Conservation (phyloP, 192 early-diverging fungal genomes). For the Martensiomyces pterosporus region DNA sequence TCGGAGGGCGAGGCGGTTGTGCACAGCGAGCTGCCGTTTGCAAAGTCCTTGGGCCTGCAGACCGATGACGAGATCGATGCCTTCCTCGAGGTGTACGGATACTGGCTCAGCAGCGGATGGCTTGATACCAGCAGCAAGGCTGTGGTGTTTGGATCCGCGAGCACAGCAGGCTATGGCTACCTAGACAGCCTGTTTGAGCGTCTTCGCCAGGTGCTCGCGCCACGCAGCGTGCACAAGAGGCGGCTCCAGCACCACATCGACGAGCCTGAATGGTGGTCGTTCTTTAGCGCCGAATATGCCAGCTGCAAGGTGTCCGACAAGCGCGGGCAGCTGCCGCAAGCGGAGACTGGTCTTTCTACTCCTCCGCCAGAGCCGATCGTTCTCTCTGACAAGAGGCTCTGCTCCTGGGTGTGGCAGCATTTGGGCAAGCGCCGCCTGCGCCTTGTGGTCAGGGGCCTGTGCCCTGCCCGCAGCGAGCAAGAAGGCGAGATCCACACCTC, state of each 20-base stretch:
- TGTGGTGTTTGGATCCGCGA: neutral
- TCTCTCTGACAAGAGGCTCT: too few species aligned
- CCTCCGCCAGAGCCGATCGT: too few species aligned
- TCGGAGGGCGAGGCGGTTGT: neutral
- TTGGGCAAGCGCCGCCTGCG: too few species aligned
- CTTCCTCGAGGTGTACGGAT: conserved; percentile 38
- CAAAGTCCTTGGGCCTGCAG: conserved; percentile 10
- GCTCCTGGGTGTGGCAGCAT: too few species aligned
- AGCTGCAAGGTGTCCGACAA: too few species aligned
- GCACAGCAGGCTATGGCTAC: conserved; percentile 3
- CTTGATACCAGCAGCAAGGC: neutral
- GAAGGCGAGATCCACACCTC: conserved; percentile 4
- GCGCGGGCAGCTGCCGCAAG: too few species aligned
- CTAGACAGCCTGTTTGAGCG: conserved; percentile 8
- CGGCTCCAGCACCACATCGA: neutral
- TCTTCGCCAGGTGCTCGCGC: conserved; percentile 4
- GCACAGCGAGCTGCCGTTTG: conserved; percentile 11
- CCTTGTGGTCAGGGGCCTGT: conserved; percentile 18
- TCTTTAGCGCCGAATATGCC: too few species aligned
- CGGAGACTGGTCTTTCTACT: too few species aligned
- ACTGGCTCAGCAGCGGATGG: conserved; percentile 13
- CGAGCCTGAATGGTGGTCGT: conserved; percentile 11
- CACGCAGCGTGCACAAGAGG: neutral
- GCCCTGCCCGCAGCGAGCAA: neutral
- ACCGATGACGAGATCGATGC: conserved; percentile 11